Evolutionary conservation across 2,329 filamentous ascomycete species (phyloP).

Genomic region (Ceratocystis papillata): DNA sequence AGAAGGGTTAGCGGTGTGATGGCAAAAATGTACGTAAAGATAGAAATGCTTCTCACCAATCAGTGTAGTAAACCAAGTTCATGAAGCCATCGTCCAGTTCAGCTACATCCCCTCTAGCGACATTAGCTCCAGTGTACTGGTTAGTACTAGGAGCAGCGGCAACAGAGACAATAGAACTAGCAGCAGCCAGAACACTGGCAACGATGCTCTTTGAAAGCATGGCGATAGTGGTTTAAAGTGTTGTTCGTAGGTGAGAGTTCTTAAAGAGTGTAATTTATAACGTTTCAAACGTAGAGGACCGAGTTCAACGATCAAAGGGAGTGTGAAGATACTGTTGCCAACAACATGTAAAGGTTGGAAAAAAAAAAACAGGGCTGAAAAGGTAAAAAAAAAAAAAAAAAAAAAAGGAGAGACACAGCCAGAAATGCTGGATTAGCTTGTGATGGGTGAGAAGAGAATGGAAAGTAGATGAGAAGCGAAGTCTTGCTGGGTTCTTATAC

Average conservation of each 20-base stretch:
- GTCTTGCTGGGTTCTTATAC: neutral
- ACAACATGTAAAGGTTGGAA: neutral
- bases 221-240: neutral
- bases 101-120: too few species aligned
- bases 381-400: neutral
- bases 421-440: neutral
- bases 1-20: neutral
- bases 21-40: neutral
- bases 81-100: neutral
- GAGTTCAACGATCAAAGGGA: neutral
- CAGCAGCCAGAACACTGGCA: slow-evolving; percentile 18
- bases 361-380: neutral
- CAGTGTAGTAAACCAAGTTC: slow-evolving; percentile 24
- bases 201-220: slow-evolving; percentile 17
- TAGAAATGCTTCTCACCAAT: slow-evolving; percentile 16
- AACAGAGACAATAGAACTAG: slow-evolving; percentile 6
- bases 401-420: slow-evolving; percentile 9
- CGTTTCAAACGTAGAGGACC: neutral
- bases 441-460: neutral
- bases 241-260: neutral
- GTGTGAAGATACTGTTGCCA: neutral
- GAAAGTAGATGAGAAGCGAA: neutral
- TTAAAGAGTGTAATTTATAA: neutral
- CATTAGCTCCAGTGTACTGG: too few species aligned
- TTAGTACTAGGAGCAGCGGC: neutral